A percentile compares a stretch with the other conserved stretches of the same genome.
phyloP scores from a whole-genome alignment of 2,329 filamentous ascomycete genomes.

The Ceratocystis ficicola region DNA sequence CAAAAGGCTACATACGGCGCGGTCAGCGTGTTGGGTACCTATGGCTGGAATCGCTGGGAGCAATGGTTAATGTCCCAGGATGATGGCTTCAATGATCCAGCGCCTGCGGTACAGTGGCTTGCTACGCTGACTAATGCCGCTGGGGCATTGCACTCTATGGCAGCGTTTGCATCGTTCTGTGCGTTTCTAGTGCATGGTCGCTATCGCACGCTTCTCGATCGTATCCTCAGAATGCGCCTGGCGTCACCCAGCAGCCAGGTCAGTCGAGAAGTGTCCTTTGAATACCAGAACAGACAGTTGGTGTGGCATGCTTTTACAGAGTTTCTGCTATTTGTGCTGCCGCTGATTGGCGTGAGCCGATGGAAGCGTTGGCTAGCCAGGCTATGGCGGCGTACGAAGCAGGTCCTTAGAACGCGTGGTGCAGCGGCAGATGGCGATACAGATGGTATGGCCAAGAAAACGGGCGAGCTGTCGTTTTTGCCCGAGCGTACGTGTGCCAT shows the following conservation, averaged over 20 bases:
- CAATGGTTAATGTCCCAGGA: constrained; percentile 67
- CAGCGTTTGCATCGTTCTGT: constrained; percentile 73
- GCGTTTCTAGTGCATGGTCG: constrained; percentile 83
- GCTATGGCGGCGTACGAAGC: constrained; percentile 70
- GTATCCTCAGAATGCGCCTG: constrained; percentile 70
- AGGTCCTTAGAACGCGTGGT: constrained; percentile 37
- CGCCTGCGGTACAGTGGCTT: constrained; percentile 42
- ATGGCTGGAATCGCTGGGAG: constrained; percentile 88
- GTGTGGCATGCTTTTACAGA: constrained; percentile 99
- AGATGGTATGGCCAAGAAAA: constrained; percentile 38
- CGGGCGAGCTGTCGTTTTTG: constrained; percentile 70
- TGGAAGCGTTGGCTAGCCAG: constrained; percentile 85
- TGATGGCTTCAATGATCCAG: constrained; percentile 57
- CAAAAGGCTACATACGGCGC: constrained; percentile 80
- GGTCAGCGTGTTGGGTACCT: constrained; percentile 74
- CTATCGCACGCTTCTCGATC: constrained; percentile 82
- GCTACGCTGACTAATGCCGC: constrained; percentile 55
- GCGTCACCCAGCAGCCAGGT: constrained; percentile 76
- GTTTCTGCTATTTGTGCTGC: constrained; percentile 93
- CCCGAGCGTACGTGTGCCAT: constrained; percentile 93
- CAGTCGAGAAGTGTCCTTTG: constrained; percentile 85
- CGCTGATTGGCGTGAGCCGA: constrained; percentile 83
- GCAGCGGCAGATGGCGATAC: constrained; percentile 12
- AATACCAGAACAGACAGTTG: constrained; percentile 92
- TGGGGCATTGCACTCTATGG: constrained; percentile 65